Evolutionary conservation across 1,139 yeast species (phyloP).

Genomic region (Hemisphaericaspora subhashii): DNA sequence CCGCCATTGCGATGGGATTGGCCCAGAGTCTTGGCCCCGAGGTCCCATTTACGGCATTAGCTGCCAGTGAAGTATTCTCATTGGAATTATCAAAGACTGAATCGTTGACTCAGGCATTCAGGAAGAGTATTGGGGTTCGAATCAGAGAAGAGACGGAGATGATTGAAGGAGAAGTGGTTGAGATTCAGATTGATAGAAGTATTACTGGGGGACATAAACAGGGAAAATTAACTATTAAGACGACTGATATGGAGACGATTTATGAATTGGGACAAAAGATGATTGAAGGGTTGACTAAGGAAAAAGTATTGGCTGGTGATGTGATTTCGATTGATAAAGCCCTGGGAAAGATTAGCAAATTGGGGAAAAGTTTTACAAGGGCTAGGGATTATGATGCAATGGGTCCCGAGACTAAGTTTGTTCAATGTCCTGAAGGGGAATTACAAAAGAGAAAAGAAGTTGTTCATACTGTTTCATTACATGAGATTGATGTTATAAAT

Average conservation of each 20-base stretch:
- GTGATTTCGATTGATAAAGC: conserved; percentile 95
- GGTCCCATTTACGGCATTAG: conserved; percentile 94
- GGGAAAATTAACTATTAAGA: conserved; percentile 94
- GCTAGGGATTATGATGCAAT: conserved; percentile 98
- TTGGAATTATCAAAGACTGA: conserved; percentile 93
- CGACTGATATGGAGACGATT: conserved; percentile 98
- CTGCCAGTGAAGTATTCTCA: conserved; percentile 91
- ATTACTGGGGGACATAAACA: conserved; percentile 97
- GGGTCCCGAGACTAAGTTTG: conserved; percentile 98
- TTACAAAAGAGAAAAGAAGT: conserved; percentile 93
- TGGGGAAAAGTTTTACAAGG: conserved; percentile 93
- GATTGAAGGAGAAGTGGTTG: conserved; percentile 98
- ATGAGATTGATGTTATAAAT: conserved; percentile 97
- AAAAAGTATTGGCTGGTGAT: conserved; percentile 96
- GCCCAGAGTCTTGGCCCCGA: conserved; percentile 86
- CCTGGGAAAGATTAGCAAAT: conserved; percentile 87
- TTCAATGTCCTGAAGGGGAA: conserved; percentile 99
- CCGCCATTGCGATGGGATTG: conserved; percentile 97
- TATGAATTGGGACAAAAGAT: conserved; percentile 96
- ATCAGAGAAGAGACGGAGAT: conserved; percentile 97
- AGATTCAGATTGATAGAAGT: conserved; percentile 94
- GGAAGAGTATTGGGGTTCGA: conserved; percentile 92
- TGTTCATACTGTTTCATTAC: conserved; percentile 93
- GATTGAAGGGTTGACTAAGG: conserved; percentile 95
- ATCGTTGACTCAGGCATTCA: conserved; percentile 91